Evolutionary conservation across 495 filamentous ascomycete species (phyloP).

Genomic region (Neurospora sp.): DNA sequence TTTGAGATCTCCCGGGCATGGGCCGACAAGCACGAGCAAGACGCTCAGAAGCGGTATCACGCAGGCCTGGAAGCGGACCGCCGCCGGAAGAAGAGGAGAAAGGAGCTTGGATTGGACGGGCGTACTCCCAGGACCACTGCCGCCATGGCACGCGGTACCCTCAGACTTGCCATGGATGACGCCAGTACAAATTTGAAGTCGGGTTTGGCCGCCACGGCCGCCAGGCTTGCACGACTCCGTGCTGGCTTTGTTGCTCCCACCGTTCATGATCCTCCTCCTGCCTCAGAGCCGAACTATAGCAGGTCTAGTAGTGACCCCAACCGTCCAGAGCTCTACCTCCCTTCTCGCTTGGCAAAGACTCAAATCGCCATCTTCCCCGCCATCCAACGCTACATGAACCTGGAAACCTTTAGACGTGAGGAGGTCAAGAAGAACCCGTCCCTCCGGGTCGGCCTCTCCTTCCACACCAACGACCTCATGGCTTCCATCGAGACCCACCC

Average conservation of each 20-base stretch:
- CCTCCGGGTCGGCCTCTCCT: slow-evolving; percentile 2
- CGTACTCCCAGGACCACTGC: not conserved
- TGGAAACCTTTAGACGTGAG: slow-evolving; percentile 2
- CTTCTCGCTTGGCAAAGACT: slow-evolving; percentile 28
- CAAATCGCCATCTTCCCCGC: slow-evolving; percentile 31
- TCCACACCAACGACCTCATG: not conserved
- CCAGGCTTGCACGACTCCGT: not conserved
- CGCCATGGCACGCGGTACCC: not conserved
- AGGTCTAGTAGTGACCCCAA: not conserved
- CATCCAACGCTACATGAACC: slow-evolving; percentile 23
- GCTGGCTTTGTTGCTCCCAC: not conserved
- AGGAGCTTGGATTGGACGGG: not conserved
- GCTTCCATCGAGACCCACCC: not conserved
- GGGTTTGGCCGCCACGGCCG: not conserved
- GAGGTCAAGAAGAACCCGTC: slow-evolving; percentile 21
- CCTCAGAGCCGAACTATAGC: no score
- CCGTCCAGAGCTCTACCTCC: slow-evolving; percentile 7
- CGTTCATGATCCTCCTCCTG: not conserved
- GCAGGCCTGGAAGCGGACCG: not conserved
- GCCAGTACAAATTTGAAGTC: not conserved
- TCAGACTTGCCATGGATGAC: not conserved
- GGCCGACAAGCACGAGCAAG: slow-evolving; percentile 9
- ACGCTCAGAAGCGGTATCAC: slow-evolving; percentile 1
- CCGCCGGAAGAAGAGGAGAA: not conserved
- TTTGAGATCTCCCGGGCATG: slow-evolving; percentile 22